These are phyloP conservation scores for Madurella mycetomatis DNA, from an alignment of 2,329 filamentous ascomycete genomes.

Conservation along the genomic window DNA sequence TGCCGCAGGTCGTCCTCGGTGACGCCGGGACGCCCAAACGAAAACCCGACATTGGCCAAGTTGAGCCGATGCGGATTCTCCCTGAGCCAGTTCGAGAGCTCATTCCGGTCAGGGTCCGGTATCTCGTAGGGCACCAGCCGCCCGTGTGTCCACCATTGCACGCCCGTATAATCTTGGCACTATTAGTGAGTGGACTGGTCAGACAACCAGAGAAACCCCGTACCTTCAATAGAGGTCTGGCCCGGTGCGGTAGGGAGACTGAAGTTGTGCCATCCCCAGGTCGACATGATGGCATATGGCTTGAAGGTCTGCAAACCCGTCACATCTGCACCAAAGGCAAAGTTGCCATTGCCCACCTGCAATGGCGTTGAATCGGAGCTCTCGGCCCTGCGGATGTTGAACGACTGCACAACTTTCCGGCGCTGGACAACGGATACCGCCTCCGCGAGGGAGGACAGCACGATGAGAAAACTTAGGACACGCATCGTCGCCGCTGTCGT, in stretches of 20 bases:
- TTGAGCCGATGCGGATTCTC: slow-evolving; percentile 51
- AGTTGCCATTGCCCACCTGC: slow-evolving; percentile 47
- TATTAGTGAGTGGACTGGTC: neutral
- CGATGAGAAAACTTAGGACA: slow-evolving; percentile 14
- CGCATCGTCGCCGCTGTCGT: slow-evolving; percentile 8
- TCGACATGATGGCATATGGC: slow-evolving; percentile 44
- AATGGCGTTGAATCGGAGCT: slow-evolving; percentile 49
- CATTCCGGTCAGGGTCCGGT: slow-evolving; percentile 37
- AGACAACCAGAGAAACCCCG: neutral
- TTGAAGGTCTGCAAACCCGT: slow-evolving; percentile 45
- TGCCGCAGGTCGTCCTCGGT: slow-evolving; percentile 37
- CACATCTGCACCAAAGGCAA: slow-evolving; percentile 44
- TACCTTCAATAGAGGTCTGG: slow-evolving; percentile 35
- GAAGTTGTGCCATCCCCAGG: slow-evolving; percentile 49
- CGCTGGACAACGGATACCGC: slow-evolving; percentile 29
- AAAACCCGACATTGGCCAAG: slow-evolving; percentile 44
- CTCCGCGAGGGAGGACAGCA: slow-evolving; percentile 18
- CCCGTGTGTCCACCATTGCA: slow-evolving; percentile 42
- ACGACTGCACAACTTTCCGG: slow-evolving; percentile 34
- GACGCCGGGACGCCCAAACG: slow-evolving; percentile 37
- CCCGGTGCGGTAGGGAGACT: slow-evolving; percentile 38
- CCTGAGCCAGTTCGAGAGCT: slow-evolving; percentile 41
- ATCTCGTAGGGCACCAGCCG: slow-evolving; percentile 40
- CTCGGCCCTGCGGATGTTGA: slow-evolving; percentile 45
- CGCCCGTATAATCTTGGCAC: slow-evolving; percentile 35